Conservation (phyloP, 2,329 filamentous ascomycete species). For the Colletotrichum godetiae region DNA sequence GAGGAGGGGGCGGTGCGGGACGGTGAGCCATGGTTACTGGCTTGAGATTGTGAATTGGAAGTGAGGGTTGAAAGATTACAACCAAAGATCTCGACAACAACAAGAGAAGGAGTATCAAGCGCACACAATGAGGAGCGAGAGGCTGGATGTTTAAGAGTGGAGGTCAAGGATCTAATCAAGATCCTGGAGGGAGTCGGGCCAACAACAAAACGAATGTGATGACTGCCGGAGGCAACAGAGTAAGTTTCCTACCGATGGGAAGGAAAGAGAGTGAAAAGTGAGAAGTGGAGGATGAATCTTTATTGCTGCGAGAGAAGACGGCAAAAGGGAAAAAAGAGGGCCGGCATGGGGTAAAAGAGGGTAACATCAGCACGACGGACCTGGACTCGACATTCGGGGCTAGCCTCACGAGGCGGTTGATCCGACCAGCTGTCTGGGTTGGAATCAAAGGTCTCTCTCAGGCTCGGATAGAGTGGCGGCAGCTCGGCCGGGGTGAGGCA, state of each 20-base stretch:
- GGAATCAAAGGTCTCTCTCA: conserved; percentile 27
- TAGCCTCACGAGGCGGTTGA: conserved; percentile 32
- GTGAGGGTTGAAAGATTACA: neutral
- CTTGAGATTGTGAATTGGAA: neutral
- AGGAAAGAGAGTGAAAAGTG: conserved; percentile 16
- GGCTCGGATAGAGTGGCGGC: conserved; percentile 23
- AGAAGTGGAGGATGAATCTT: conserved; percentile 32
- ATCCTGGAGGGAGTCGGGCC: conserved; percentile 23
- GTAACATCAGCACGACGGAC: conserved; percentile 25
- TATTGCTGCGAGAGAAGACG: conserved; percentile 23
- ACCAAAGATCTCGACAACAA: conserved; percentile 12
- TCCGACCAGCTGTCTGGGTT: conserved; percentile 25
- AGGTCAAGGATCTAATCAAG: conserved; percentile 30
- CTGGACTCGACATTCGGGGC: conserved; percentile 21
- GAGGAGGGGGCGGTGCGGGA: conserved; percentile 8
- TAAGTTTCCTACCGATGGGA: conserved; percentile 23
- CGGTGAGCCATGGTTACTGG: conserved; percentile 1
- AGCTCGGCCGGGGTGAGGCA: conserved; percentile 17
- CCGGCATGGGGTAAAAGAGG: conserved; percentile 31
- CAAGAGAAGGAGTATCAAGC: conserved; percentile 4
- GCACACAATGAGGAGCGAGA: conserved; percentile 15
- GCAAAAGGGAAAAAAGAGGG: conserved; percentile 29
- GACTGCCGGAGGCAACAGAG: conserved; percentile 35
- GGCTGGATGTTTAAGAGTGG: conserved; percentile 9
- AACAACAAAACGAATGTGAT: conserved; percentile 35